phyloP scores from a whole-genome alignment of 352 stramenopile genomes.

The Globisporangium radiosum region DNA sequence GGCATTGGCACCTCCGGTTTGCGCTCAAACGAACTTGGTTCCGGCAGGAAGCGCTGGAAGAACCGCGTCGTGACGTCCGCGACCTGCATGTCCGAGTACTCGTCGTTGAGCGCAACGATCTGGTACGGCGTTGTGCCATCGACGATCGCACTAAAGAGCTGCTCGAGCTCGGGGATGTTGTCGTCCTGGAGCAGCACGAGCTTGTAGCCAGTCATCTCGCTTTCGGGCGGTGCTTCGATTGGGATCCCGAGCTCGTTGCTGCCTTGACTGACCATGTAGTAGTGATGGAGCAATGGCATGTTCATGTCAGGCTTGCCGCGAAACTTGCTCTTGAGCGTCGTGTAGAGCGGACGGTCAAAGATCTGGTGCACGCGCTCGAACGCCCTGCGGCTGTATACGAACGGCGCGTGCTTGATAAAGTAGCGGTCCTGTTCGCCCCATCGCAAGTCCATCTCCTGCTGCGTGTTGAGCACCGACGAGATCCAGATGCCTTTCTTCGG shows the following conservation, averaged over 20 bases:
- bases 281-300: conserved; percentile 82
- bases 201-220: conserved; percentile 83
- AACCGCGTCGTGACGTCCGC: conserved; percentile 68
- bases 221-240: conserved; percentile 56
- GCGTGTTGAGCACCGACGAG: conserved; percentile 82
- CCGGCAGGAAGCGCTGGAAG: conserved; percentile 58
- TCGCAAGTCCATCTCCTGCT: conserved; percentile 82
- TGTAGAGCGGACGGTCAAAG: conserved; percentile 76
- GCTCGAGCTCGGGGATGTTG: conserved; percentile 66
- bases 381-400: conserved; percentile 79
- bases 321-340: conserved; percentile 84
- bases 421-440: conserved; percentile 73
- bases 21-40: conserved; percentile 62
- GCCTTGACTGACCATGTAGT: conserved; percentile 84
- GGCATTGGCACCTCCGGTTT: conserved; percentile 35
- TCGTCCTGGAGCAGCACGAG: conserved; percentile 81
- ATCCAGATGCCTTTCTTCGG: conserved; percentile 86
- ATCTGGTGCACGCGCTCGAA: conserved; percentile 86
- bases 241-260: conserved; percentile 74
- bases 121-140: conserved; percentile 59
- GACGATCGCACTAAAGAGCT: conserved; percentile 61
- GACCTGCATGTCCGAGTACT: conserved; percentile 79
- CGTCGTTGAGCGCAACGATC: conserved; percentile 83
- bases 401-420: conserved; percentile 88
- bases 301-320: conserved; percentile 85